Percentiles rank a stretch among this genome's conserved stretches.
Conservation (phyloP, 768 basidiomycete genomes). For the Boletus reticuloceps region DNA sequence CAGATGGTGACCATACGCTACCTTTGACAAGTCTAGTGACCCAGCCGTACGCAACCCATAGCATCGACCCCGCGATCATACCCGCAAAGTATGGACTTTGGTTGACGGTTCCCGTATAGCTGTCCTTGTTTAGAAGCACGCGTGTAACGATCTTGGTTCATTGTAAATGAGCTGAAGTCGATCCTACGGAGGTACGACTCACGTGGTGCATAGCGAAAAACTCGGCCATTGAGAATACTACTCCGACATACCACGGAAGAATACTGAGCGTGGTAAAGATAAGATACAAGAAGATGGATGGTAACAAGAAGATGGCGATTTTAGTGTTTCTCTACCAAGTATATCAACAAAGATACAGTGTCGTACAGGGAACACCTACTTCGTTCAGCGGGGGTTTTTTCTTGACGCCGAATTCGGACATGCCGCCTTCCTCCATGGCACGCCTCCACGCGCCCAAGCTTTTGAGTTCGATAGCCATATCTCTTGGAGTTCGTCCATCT, state of each 20-base stretch:
- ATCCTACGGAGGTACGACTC: conserved; percentile 29
- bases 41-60: conserved; percentile 89
- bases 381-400: conserved; percentile 69
- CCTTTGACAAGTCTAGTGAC: conserved; percentile 70
- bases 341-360: not conserved
- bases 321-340: conserved; percentile 70
- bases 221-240: conserved; percentile 79
- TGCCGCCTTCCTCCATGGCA: conserved; percentile 84
- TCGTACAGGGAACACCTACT: conserved; percentile 37
- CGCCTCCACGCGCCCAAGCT: conserved; percentile 87
- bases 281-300: conserved; percentile 74
- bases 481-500: conserved; percentile 83
- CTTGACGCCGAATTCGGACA: conserved; percentile 71
- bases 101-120: conserved; percentile 79
- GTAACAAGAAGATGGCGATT: conserved; percentile 73
- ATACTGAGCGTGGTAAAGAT: conserved; percentile 83
- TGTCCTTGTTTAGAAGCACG: conserved; percentile 77
- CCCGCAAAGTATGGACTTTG: conserved; percentile 92
- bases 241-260: conserved; percentile 87
- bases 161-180: conserved; percentile 6
- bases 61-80: conserved; percentile 79
- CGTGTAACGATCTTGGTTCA: conserved; percentile 71
- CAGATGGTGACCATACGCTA: conserved; percentile 32
- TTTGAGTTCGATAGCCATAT: conserved; percentile 94
- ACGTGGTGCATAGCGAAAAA: conserved; percentile 96